Evolutionary conservation across 805 yeast species (phyloP), one percentile per base, ranked within the genome.

Genomic region (Nakazawaea anatomiae): DNA sequence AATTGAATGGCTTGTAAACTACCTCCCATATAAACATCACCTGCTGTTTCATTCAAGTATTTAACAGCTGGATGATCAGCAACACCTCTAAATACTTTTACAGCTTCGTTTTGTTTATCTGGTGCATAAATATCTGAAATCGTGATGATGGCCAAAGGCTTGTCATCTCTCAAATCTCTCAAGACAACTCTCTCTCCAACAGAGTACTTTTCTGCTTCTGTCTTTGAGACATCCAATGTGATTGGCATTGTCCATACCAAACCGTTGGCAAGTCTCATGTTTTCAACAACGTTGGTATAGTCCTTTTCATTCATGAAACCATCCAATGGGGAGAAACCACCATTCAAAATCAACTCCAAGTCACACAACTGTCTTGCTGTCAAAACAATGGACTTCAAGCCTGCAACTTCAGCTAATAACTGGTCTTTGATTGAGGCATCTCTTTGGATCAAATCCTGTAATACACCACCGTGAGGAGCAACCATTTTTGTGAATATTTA

Each of bases 51-150:
- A 62, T 69, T 64, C 59, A 91, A 74, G 70, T 87, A 91, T 60
- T 74, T 76, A 61, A 87, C 75, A 10, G 97, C 97, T 25, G 97
- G 97, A 70, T 91, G 98, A 68, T 92, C 97, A 43, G 95, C 91
- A 67, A 92, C 97, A 55, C 97, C 98, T 67, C 97, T 83, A 72
- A 89, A 92, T 31, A 90, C 97, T 64, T 84, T 77, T 58, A 80
- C 69, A 48, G 97, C 97, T 73, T 91, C 98, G 18, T 66, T 65
- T 51, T 71, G 62, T 75, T 92, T 92, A 69, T 91, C 76, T 58
- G 96, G 97, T 60, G 75, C 75, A 74, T 86, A 91, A 35, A 88
- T 79, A 56, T 90, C 94, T 52, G 76, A 82, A 28, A 91, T 74
- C 9, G 95, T 85, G 63, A 91, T 71, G 58, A 91, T 81, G 30